Evolutionary conservation across 2,329 filamentous ascomycete species (phyloP).

Genomic region (Colletotrichum theobromicola): DNA sequence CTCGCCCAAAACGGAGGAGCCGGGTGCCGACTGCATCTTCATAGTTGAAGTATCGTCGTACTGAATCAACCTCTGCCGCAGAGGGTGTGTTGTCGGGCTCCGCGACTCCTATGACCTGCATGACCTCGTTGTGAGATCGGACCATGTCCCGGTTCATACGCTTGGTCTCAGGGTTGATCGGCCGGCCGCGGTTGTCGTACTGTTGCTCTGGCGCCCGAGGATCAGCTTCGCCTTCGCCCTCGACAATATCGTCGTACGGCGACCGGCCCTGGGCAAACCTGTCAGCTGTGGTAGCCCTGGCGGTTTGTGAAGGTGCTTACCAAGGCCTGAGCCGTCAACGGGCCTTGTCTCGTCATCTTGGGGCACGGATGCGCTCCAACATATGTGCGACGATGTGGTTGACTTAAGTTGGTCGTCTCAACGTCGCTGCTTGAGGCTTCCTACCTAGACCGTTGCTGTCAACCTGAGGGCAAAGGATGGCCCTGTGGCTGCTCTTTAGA

Average conservation of each 20-base stretch:
- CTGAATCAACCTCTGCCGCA: constrained; percentile 44
- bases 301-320: constrained; percentile 37
- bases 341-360: constrained; percentile 38
- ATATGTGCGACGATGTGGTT: not conserved
- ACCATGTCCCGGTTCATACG: constrained; percentile 62
- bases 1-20: constrained; percentile 38
- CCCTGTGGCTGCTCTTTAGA: not conserved
- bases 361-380: not conserved
- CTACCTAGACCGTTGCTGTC: not conserved
- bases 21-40: constrained; percentile 52
- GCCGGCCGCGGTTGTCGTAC: constrained; percentile 61
- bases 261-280: constrained; percentile 54
- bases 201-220: constrained; percentile 48
- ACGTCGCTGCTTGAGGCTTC: not conserved
- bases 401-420: not conserved
- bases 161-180: constrained; percentile 59
- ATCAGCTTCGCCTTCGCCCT: constrained; percentile 51
- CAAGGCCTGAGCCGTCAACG: constrained; percentile 61
- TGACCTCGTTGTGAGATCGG: constrained; percentile 67
- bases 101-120: constrained; percentile 67
- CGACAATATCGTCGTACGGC: constrained; percentile 63
- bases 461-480: not conserved
- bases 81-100: constrained; percentile 56
- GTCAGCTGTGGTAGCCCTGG: not conserved
- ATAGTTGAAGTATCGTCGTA: constrained; percentile 49